Percentiles rank a stretch among this genome's conserved stretches.
Conservation (phyloP, 495 filamentous ascomycete species). For the Tuber aestivum region DNA sequence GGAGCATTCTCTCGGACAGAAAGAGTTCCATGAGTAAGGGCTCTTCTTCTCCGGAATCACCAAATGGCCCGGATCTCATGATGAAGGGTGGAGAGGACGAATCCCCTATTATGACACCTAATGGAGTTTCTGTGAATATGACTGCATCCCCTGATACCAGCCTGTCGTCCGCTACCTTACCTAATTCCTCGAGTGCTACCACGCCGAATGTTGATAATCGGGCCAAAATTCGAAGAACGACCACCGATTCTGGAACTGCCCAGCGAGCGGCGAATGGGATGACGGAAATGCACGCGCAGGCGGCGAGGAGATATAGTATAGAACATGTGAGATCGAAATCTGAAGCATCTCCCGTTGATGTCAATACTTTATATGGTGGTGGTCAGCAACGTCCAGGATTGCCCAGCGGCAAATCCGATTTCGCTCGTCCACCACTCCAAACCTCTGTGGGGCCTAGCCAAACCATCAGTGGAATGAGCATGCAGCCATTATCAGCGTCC, state of each 20-base stretch:
- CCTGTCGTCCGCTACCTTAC: conserved; percentile 27
- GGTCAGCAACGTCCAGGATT: conserved; percentile 27
- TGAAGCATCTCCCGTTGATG: conserved; percentile 23
- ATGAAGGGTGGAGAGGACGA: conserved; percentile 44
- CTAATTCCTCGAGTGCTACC: conserved; percentile 30
- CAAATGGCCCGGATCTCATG: conserved; percentile 49
- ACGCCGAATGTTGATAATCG: conserved; percentile 31
- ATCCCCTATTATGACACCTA: conserved; percentile 40
- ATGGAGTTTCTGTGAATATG: conserved; percentile 32
- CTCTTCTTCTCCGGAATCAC: conserved; percentile 38
- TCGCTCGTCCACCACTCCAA: conserved; percentile 39
- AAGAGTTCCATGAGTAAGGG: conserved; percentile 36
- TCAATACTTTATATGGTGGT: conserved; percentile 24
- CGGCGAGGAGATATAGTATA: conserved; percentile 29
- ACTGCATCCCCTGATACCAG: conserved; percentile 27
- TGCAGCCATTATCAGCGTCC: conserved; percentile 40
- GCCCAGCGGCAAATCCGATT: conserved; percentile 14
- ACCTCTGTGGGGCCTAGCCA: conserved; percentile 32
- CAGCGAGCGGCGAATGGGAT: conserved; percentile 27
- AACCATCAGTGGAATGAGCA: conserved; percentile 29
- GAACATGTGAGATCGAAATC: conserved; percentile 32
- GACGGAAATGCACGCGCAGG: conserved; percentile 24
- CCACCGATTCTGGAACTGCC: conserved; percentile 29
- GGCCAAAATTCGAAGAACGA: conserved; percentile 32
- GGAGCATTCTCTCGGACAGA: conserved; percentile 31